These are phyloP conservation scores for Kodamaea derodonti DNA, from an alignment of 1,139 yeast genomes.

Conservation along the genomic window DNA sequence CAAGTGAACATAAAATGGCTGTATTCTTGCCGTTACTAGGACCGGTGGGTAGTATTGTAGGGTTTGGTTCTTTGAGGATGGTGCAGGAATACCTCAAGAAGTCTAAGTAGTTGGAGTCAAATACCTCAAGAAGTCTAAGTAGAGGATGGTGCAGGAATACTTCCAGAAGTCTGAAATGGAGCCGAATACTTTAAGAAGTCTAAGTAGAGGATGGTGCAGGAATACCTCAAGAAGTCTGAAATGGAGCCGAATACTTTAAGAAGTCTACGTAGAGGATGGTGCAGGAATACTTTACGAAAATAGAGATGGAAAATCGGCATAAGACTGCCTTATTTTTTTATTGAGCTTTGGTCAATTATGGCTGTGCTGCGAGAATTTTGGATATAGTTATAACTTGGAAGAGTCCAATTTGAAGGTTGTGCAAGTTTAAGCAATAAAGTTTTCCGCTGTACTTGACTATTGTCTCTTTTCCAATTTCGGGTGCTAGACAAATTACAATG, in stretches of 20 bases:
- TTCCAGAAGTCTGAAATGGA: not conserved
- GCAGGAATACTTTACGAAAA: not conserved
- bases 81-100: conserved; percentile 20
- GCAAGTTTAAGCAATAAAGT: no score
- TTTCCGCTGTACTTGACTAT: no score
- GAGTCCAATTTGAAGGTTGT: no score
- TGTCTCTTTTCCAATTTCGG: no score
- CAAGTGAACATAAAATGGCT: conserved; percentile 91
- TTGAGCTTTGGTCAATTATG: no score
- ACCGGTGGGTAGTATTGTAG: conserved; percentile 70
- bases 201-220: conserved; percentile 20
- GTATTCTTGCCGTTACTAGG: conserved; percentile 88
- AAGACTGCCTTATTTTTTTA: no score
- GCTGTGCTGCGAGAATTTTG: no score
- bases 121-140: conserved; percentile 3
- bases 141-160: not conserved
- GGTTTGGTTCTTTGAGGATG: conserved; percentile 49
- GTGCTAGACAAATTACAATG: no score
- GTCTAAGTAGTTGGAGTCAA: conserved; percentile 7
- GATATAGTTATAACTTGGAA: no score
- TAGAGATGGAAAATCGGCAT: no score
- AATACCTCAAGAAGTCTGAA: conserved; percentile 15
- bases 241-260: no score
- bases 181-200: no score
- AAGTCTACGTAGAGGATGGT: conserved; percentile 1